Evolutionary conservation across 2,329 filamentous ascomycete genomes (phyloP), one percentile per base, ranked within the genome.

Genomic region (Pseudodiploospora longispora): DNA sequence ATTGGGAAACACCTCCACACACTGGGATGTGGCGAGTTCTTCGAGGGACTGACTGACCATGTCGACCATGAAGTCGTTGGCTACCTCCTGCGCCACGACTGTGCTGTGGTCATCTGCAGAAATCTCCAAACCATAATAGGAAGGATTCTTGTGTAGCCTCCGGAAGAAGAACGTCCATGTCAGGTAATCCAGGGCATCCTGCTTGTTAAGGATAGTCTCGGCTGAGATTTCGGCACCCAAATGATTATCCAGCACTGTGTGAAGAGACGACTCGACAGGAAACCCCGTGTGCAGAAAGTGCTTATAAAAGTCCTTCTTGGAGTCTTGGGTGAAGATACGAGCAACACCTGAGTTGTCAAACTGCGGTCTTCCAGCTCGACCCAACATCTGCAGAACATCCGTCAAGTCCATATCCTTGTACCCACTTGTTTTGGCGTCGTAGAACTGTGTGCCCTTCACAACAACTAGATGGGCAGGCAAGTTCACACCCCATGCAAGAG

Each of bases 131-230:
- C 94, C 94, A 55, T 98, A 98, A 68, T 95, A 98, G 0, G 90
- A 95, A 1, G 93, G 93, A 56, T 98, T 98, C 72, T 98, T 98
- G 71, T 98, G 93, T 34, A 98, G 70, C 8, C 93, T 78, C 3
- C 94, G 81, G 76, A 98, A 98, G 77, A 98, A 98, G 71, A 98
- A 98, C 1, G 94, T 98, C 93, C 94, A 98, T 0, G 93, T 98
- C 42, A 98, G 69, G 60, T 98, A 98, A 64, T 98, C 94, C 4
- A 98, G 76, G 1, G 93, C 93, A 66, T 98, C 93, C 65, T 98
- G 93, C 65, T 96, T 96, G 6, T 89, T 95, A 30, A 84, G 72
- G 41, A 98, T 87, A 1, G 93, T 98, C 53, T 87, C 90, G 1
- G 93, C 88, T 1, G 90, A 95, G 5, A 97, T 82, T 67, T 98